Conservation (phyloP, 257 asterid genomes). For the Gentiana straminea region DNA sequence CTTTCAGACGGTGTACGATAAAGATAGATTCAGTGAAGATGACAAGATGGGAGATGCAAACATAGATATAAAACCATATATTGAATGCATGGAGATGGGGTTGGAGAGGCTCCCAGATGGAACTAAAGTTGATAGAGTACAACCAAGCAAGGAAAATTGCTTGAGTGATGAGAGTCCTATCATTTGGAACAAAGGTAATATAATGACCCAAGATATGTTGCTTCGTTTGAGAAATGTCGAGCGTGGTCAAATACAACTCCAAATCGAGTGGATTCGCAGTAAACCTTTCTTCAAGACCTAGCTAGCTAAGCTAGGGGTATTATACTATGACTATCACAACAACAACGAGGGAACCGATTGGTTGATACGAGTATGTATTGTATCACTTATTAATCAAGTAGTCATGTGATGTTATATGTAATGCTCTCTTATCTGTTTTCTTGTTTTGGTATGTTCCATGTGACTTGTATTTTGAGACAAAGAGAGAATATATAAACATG, state of each 20-base stretch:
- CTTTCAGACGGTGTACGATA: constrained; percentile 53
- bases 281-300: too few species aligned
- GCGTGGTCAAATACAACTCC: constrained; percentile 52
- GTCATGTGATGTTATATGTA: too few species aligned
- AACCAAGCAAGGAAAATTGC: constrained; percentile 41
- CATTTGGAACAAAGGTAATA: constrained; percentile 48
- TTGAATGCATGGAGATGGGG: constrained; percentile 44
- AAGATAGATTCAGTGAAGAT: constrained; percentile 68
- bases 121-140: constrained; percentile 47
- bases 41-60: constrained; percentile 70
- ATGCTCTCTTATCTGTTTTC: too few species aligned
- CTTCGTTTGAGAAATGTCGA: constrained; percentile 52
- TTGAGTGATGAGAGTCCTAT: constrained; percentile 50
- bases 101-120: constrained; percentile 48
- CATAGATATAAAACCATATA: constrained; percentile 37
- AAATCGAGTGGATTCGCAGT: constrained; percentile 44
- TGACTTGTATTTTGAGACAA: too few species aligned
- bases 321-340: too few species aligned
- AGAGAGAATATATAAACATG: too few species aligned
- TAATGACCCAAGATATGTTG: constrained; percentile 56
- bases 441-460: too few species aligned
- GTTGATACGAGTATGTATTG: too few species aligned
- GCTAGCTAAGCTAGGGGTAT: too few species aligned
- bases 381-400: too few species aligned
- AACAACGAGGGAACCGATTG: too few species aligned